Conservation (phyloP, 192 early-diverging fungal species). For the Obelidium mucronatum region DNA sequence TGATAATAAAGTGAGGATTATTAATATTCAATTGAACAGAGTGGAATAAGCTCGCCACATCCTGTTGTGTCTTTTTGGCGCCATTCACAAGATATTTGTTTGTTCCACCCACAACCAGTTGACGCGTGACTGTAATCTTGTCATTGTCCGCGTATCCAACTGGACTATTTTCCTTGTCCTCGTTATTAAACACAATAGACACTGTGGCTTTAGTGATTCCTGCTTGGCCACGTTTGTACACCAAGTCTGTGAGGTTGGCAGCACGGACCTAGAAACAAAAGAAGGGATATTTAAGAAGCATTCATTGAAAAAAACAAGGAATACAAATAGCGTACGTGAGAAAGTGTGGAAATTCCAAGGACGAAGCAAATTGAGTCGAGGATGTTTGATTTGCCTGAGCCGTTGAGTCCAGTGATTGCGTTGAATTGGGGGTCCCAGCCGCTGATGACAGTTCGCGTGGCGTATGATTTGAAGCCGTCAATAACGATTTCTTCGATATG, state of each 20-base stretch:
- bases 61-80: conserved; percentile 85
- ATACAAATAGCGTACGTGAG: conserved; percentile 66
- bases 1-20: conserved; percentile 99
- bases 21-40: conserved; percentile 99
- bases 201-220: conserved; percentile 98
- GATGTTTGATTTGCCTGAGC: conserved; percentile 98
- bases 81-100: conserved; percentile 99
- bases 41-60: conserved; percentile 91
- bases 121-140: conserved; percentile 93
- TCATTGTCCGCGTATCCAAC: conserved; percentile 85
- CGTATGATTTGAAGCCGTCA: conserved; percentile 99
- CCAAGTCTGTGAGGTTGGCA: conserved; percentile 90
- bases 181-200: conserved; percentile 95
- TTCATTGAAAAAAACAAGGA: neutral
- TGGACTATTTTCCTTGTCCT: conserved; percentile 81
- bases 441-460: conserved; percentile 90
- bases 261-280: conserved; percentile 76
- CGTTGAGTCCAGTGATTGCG: conserved; percentile 98
- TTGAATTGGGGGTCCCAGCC: conserved; percentile 99
- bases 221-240: conserved; percentile 99
- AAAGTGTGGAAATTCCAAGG: conserved; percentile 92
- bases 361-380: conserved; percentile 99
- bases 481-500: conserved; percentile 94
- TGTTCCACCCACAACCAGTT: conserved; percentile 90
- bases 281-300: neutral